Evolutionary conservation across 768 basidiomycete species (phyloP).

Genomic region (Cytidiella melzeri): DNA sequence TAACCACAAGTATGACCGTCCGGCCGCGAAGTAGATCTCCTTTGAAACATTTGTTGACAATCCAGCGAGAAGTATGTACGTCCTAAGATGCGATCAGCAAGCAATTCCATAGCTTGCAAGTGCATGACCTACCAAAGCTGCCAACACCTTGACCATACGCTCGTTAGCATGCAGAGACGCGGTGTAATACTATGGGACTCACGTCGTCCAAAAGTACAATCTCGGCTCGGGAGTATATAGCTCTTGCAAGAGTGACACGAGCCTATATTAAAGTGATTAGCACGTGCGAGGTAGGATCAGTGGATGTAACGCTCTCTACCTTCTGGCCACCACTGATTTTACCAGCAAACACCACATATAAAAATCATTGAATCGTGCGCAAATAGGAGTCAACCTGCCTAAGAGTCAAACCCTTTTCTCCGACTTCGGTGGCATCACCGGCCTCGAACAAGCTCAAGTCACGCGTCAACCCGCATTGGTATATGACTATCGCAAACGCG

Average conservation of each 20-base stretch:
- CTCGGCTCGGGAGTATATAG: constrained; percentile 53
- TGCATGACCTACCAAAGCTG: constrained; percentile 28
- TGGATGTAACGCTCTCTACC: constrained; percentile 1
- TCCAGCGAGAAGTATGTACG: constrained; percentile 45
- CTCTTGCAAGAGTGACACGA: constrained; percentile 50
- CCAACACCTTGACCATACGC: constrained; percentile 28
- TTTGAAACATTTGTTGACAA: constrained; percentile 44
- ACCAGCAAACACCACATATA: too few relatives aligned
- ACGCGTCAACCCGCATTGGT: constrained; percentile 30
- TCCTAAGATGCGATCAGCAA: constrained; percentile 20
- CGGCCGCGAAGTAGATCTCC: constrained; percentile 42
- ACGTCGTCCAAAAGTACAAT: constrained; percentile 72
- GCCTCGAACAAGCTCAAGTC: constrained; percentile 29
- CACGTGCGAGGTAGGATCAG: constrained; percentile 10
- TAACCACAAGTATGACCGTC: constrained; percentile 48
- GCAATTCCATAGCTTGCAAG: not conserved
- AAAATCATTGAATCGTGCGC: too few relatives aligned
- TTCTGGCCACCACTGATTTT: constrained; percentile 25
- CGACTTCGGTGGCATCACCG: constrained; percentile 31
- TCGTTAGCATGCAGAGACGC: constrained; percentile 6
- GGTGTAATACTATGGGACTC: not conserved
- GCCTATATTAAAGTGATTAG: too few relatives aligned
- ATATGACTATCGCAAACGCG: constrained; percentile 22
- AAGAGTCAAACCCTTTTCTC: constrained; percentile 38
- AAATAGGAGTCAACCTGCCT: constrained; percentile 13